phyloP scores from a whole-genome alignment of 2,329 filamentous ascomycete species.

The Pezicula carpinea region DNA sequence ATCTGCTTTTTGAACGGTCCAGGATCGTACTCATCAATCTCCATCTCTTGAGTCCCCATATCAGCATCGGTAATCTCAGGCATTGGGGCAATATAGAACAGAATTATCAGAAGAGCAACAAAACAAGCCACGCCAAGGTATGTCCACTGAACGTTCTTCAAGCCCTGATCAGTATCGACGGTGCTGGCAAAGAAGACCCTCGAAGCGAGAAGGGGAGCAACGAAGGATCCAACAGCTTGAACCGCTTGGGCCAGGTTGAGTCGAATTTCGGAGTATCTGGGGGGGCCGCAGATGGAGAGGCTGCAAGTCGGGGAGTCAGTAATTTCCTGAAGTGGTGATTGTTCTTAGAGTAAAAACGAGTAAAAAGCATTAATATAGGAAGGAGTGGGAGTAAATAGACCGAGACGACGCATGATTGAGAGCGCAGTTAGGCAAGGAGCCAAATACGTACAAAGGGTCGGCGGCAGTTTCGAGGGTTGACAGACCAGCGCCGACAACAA shows the following conservation, averaged over 20 bases:
- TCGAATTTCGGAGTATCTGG: slow-evolving; percentile 68
- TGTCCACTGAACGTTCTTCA: slow-evolving; percentile 59
- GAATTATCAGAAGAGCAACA: slow-evolving; percentile 48
- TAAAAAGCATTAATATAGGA: no score
- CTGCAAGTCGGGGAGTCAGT: no score
- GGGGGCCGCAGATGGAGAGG: slow-evolving; percentile 65
- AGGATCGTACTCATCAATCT: slow-evolving; percentile 35
- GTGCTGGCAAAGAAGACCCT: slow-evolving; percentile 58
- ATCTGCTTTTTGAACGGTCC: slow-evolving; percentile 54
- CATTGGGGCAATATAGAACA: slow-evolving; percentile 50
- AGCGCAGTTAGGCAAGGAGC: no score
- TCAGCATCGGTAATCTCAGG: slow-evolving; percentile 56
- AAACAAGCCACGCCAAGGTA: slow-evolving; percentile 60
- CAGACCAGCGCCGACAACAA: slow-evolving; percentile 73
- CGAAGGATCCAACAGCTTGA: slow-evolving; percentile 64
- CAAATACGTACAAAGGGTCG: no score
- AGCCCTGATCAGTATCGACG: slow-evolving; percentile 40
- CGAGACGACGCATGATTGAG: no score
- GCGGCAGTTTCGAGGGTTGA: slow-evolving; percentile 74
- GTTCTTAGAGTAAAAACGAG: no score
- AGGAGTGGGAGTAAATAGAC: no score
- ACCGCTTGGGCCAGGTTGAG: slow-evolving; percentile 71
- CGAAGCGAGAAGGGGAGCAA: slow-evolving; percentile 52
- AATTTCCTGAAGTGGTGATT: no score
- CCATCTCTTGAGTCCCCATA: slow-evolving; percentile 41